These are phyloP conservation scores for Neonothopanus nambi DNA, from an alignment of 1,284 basidiomycete species.

Conservation along the genomic window DNA sequence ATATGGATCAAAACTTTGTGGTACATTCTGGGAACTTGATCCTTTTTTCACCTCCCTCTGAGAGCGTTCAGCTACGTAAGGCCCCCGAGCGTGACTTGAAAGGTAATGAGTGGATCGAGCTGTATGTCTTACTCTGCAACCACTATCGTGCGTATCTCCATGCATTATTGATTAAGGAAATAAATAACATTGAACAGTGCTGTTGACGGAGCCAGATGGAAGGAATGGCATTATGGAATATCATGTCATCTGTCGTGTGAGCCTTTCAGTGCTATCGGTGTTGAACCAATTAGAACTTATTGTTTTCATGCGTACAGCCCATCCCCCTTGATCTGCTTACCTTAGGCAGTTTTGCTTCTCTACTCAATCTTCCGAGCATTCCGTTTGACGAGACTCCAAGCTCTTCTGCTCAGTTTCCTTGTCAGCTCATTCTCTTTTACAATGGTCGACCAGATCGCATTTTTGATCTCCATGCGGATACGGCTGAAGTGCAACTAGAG, in stretches of 20 bases:
- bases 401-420: constrained; percentile 54
- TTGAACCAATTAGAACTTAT: background rate
- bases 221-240: constrained; percentile 74
- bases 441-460: constrained; percentile 81
- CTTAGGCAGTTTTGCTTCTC: constrained; percentile 69
- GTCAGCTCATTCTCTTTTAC: constrained; percentile 83
- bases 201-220: constrained; percentile 83
- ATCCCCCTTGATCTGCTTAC: constrained; percentile 83
- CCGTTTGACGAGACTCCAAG: no score
- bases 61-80: constrained; percentile 71
- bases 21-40: constrained; percentile 82
- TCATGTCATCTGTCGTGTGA: constrained; percentile 76
- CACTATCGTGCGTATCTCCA: constrained; percentile 72
- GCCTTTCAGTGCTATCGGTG: constrained; percentile 32
- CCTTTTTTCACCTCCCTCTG: no score
- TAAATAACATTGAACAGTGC: constrained; percentile 53
- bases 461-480: constrained; percentile 86
- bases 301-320: constrained; percentile 49
- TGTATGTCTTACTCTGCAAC: constrained; percentile 88
- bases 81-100: constrained; percentile 83
- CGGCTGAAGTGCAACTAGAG: constrained; percentile 68
- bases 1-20: constrained; percentile 72
- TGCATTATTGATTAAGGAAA: background rate
- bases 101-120: constrained; percentile 81
- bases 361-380: constrained; percentile 52